phyloP scores from a whole-genome alignment of 306 rosid species.

The Hylodesmum podocarpum region DNA sequence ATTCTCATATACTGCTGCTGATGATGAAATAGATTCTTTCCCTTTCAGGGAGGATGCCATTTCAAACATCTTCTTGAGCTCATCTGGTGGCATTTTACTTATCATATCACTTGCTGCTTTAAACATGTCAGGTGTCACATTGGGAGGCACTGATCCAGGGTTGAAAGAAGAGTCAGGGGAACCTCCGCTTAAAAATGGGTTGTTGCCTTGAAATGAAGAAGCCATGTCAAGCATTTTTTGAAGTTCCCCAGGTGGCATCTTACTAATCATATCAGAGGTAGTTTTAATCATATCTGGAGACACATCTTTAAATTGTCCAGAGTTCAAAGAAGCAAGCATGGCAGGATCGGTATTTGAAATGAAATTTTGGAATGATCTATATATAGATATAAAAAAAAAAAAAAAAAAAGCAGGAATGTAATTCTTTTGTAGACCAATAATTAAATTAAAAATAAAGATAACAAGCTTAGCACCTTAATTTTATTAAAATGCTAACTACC shows the following conservation, averaged over 20 bases:
- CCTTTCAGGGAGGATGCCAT: constrained; percentile 72
- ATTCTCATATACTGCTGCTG: constrained; percentile 35
- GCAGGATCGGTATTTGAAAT: constrained; percentile 73
- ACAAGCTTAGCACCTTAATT: neutral
- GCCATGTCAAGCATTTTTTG: constrained; percentile 80
- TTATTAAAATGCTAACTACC: constrained; percentile 43
- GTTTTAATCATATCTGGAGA: constrained; percentile 81
- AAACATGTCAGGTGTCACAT: constrained; percentile 78
- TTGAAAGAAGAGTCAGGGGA: constrained; percentile 48
- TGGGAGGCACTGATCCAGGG: constrained; percentile 61
- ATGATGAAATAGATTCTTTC: constrained; percentile 46
- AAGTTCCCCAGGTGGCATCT: constrained; percentile 88
- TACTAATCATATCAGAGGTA: constrained; percentile 75
- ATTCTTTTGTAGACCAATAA: neutral
- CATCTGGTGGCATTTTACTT: constrained; percentile 78
- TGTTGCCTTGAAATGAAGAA: constrained; percentile 67
- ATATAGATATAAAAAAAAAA: too few relatives aligned
- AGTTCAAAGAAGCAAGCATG: constrained; percentile 63
- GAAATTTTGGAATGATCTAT: constrained; percentile 82
- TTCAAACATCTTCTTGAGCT: constrained; percentile 87
- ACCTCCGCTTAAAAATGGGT: constrained; percentile 46
- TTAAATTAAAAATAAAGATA: constrained; percentile 12
- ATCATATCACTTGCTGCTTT: constrained; percentile 85
- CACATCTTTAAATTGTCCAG: constrained; percentile 61
- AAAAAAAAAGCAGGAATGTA: constrained; percentile 4